Conservation (phyloP, 106 monocot genomes). For the Phalaenopsis equestris region DNA sequence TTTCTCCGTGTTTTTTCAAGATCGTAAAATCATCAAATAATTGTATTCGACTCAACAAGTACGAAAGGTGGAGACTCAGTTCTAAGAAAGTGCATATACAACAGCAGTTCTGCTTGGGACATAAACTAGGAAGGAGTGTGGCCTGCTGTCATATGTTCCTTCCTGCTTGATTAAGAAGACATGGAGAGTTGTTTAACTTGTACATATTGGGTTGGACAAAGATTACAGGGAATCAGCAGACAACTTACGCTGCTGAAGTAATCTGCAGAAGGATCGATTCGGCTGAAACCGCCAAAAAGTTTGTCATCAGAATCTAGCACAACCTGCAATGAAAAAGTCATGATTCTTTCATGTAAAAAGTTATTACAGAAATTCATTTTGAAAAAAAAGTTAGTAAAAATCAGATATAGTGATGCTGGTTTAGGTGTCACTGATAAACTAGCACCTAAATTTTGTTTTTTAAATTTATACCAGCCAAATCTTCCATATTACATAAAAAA, state of each 20-base stretch:
- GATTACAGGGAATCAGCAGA: not conserved
- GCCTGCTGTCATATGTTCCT: conserved; percentile 54
- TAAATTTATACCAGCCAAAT: too few species aligned
- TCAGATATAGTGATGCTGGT: too few species aligned
- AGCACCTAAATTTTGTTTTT: too few species aligned
- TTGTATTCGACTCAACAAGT: too few species aligned
- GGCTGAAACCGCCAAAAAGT: conserved; percentile 75
- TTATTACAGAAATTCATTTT: not conserved
- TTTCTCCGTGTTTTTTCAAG: not conserved
- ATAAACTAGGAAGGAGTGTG: conserved; percentile 67
- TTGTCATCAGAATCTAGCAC: conserved; percentile 82
- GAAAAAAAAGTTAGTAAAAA: too few species aligned
- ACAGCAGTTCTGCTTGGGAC: conserved; percentile 78
- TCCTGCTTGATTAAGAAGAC: conserved; percentile 43
- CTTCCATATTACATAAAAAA: too few species aligned
- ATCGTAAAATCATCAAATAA: too few species aligned
- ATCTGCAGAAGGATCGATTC: conserved; percentile 66
- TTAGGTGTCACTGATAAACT: too few species aligned
- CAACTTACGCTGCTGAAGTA: conserved; percentile 70
- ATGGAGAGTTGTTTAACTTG: not conserved
- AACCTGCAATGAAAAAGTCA: conserved; percentile 28
- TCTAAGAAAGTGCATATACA: conserved; percentile 67
- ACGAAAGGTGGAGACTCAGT: conserved; percentile 12
- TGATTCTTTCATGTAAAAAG: not conserved
- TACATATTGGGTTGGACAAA: not conserved